Base-by-base conservation (phyloP, 345 rosid genomes). In the Gossypium bickii region DNA sequence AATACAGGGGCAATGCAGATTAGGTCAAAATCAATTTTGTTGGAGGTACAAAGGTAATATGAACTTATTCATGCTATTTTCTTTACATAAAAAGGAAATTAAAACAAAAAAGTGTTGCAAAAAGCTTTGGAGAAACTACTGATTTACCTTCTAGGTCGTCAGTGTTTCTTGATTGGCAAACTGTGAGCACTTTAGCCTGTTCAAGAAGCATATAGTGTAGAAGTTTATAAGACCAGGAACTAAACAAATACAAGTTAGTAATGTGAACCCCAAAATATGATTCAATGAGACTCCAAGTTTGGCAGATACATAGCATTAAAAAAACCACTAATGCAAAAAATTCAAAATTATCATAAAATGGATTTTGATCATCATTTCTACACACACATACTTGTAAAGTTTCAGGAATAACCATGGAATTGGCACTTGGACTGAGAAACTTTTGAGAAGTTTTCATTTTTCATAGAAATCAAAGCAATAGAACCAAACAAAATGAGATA, bases 101-200 rank as follows among this genome's bases (percentile, higher is more conserved):
- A 12, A 48, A 64, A 70, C 47, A 17, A 63, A 51, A 34, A 57
- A 27, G 49, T 9, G 61, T 56, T 6, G 15, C 27, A 60, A 76
- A 38, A 27, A 41, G 43, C 12, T 67, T 20, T 68, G 17, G 13
- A 68, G 43, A 29, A 29, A 45, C 17, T 38, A 13, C 63, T 25
- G 2, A 69, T 71, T 84, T 85, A 95, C 99, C 97, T 78, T 91
- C 92, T 38, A 84, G 57, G 22, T 70, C 58, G 70, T 91, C 87
- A n/a, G 44, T 44, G 73, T 78, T 79, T 82, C 80, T 89, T 20
- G 98, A 83, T 77, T 93, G 98, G 85, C 97, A 95, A 18, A 84
- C 84, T 15, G 97, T 89, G 55, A 95, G 94, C 55, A 93, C 90
- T 83, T 78, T 91, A 34, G 77, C 85, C 98, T 94, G 85, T 79